A percentile compares a stretch with the other conserved stretches of the same genome.
Evolutionary conservation across 371 early-diverging fungal species (phyloP).

Genomic region (Coemansia sp.): DNA sequence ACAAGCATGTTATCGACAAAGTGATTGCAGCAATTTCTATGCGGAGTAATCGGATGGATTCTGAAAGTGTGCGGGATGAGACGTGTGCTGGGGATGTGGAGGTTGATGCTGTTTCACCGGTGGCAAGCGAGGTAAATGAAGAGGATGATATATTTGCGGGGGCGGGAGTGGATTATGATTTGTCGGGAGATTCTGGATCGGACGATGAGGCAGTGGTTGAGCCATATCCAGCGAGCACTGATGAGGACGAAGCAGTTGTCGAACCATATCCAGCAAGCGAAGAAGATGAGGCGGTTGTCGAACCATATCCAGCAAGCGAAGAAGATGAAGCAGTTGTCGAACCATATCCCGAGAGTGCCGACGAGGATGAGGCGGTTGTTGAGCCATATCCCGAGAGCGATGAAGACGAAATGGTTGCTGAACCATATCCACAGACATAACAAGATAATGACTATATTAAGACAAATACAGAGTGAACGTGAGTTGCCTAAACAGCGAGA

Average conservation of each 20-base stretch:
- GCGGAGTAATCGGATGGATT: conserved; percentile 26
- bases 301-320: conserved; percentile 13
- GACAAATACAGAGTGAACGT: conserved; percentile 13
- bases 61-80: too few species aligned
- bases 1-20: conserved; percentile 70
- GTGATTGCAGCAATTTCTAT: conserved; percentile 65
- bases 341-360: background rate
- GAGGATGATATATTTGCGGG: conserved; percentile 88
- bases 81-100: background rate
- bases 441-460: conserved; percentile 3
- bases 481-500: background rate
- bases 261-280: conserved; percentile 15
- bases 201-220: background rate
- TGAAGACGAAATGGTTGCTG: conserved; percentile 3
- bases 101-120: background rate
- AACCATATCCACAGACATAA: conserved; percentile 7
- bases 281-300: background rate
- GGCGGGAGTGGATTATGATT: conserved; percentile 71
- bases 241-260: background rate
- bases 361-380: conserved; percentile 8
- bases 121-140: background rate
- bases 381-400: conserved; percentile 23
- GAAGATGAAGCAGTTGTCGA: background rate
- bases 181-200: background rate
- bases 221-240: conserved; percentile 9